Evolutionary conservation across 2,329 filamentous ascomycete species (phyloP).

Genomic region (Ophiocordyceps camponoti-rufipedis): DNA sequence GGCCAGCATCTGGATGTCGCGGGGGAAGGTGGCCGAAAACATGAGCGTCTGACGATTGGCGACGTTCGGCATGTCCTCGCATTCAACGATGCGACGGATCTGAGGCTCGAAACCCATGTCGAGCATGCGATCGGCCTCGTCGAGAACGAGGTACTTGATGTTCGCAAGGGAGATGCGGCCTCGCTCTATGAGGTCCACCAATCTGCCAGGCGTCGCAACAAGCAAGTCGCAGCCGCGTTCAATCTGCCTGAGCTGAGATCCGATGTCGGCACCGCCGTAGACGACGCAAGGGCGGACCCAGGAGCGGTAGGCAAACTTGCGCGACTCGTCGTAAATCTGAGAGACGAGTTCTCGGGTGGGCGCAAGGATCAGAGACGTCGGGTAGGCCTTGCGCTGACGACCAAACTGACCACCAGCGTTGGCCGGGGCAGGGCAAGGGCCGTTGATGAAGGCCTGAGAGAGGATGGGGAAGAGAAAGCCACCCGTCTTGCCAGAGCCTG

Average conservation of each 20-base stretch:
- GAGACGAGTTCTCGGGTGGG: conserved; percentile 97
- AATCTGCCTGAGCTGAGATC: conserved; percentile 93
- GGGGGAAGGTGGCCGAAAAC: conserved; percentile 98
- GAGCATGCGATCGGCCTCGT: conserved; percentile 99
- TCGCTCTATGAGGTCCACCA: conserved; percentile 96
- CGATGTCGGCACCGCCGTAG: conserved; percentile 97
- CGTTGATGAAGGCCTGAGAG: conserved; percentile 87
- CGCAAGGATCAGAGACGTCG: conserved; percentile 86
- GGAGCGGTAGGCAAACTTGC: conserved; percentile 96
- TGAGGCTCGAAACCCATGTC: conserved; percentile 99
- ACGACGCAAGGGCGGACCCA: conserved; percentile 98
- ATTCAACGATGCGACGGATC: conserved; percentile 95
- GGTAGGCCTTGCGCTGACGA: conserved; percentile 94
- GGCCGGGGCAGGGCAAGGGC: conserved; percentile 53
- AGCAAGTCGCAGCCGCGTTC: conserved; percentile 93
- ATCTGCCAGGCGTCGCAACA: conserved; percentile 89
- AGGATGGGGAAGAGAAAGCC: conserved; percentile 98
- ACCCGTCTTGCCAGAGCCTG: conserved; percentile 98
- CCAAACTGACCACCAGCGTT: conserved; percentile 55
- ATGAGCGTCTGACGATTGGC: conserved; percentile 89
- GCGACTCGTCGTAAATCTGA: conserved; percentile 92
- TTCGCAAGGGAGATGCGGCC: conserved; percentile 93
- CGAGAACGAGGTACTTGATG: conserved; percentile 98
- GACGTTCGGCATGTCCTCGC: conserved; percentile 88
- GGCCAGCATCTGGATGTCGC: conserved; percentile 97